phyloP scores from a whole-genome alignment of 164 flowering plant genomes.

The Santalum album region DNA sequence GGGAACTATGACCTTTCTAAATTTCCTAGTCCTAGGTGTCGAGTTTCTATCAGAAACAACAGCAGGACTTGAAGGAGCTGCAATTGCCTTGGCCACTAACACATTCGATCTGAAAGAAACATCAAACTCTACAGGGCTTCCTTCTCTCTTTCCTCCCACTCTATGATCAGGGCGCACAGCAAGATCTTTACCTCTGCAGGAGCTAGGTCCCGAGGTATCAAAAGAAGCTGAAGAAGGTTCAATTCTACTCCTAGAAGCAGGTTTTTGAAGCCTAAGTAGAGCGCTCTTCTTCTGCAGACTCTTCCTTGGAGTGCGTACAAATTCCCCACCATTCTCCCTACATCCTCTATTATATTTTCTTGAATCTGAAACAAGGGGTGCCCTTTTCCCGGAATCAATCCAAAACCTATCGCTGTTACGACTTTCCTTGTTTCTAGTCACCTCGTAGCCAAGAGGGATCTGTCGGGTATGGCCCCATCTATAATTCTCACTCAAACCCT shows the following conservation, averaged over 20 bases:
- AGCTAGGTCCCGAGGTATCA: conserved; percentile 15
- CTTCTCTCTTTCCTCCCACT: conserved; percentile 29
- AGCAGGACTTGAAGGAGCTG: conserved; percentile 25
- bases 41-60: conserved; percentile 16
- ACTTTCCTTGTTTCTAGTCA: conserved; percentile 8
- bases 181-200: conserved; percentile 26
- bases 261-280: conserved; percentile 50
- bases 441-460: not conserved
- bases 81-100: conserved; percentile 58
- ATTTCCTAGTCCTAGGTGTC: conserved; percentile 20
- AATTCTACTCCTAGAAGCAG: conserved; percentile 22
- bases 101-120: conserved; percentile 74
- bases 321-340: conserved; percentile 21
- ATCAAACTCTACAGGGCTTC: conserved; percentile 62
- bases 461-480: conserved; percentile 13
- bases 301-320: conserved; percentile 26
- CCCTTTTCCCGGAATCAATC: conserved; percentile 12
- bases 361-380: conserved; percentile 9
- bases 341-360: conserved; percentile 19
- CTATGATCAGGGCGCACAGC: conserved; percentile 8
- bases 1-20: conserved; percentile 12
- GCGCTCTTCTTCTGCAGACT: conserved; percentile 53
- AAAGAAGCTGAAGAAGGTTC: conserved; percentile 13
- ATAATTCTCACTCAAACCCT: conserved; percentile 5
- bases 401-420: conserved; percentile 10